Evolutionary conservation across 2,329 filamentous ascomycete species (phyloP), one percentile per base, ranked within the genome.

Genomic region (Aureobasidium sp.): DNA sequence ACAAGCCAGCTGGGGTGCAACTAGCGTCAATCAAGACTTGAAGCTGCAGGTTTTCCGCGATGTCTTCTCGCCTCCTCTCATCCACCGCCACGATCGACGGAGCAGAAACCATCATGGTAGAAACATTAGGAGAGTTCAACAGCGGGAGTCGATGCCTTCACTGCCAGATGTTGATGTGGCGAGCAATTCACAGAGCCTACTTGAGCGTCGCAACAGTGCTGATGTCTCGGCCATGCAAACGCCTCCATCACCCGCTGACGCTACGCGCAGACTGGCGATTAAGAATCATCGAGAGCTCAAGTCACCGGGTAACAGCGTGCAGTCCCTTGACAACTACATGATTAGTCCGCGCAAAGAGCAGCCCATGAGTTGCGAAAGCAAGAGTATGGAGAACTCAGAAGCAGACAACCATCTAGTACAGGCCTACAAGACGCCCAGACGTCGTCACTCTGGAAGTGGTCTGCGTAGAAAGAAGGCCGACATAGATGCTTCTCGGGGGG

Each of bases 41-140:
- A 87, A 92, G 63, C 93, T 96, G 71, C 90, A 96, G 72, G 91
- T 97, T 0, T 88, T 97, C 70, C 90, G 91, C 42, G 92, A 97
- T 71, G 93, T 93, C 0, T 97, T 97, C 69, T 79, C 91, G 47
- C 90, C 91, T 63, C 88, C 91, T 59, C 86, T 89, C 0, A 89
- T 96, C 63, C 87, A 90, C 67, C 90, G 92, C 67, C 87, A 88
- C 64, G 87, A 91, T 63, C 86, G 88, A 36, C 83, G 84, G 64
- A 88, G 88, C 25, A 79, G 81, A 21, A 83, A 86, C 44, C 85
- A 88, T 68, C 81, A 88, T 60, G 81, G 83, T 13, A 78, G 92
- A 37, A 82, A 87, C 34, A 79, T 76, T 6, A 71, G 63, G 25
- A 57, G 45, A n/a, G 37, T 63, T 5, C 53, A 58, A 39, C 45